Conservation (phyloP, 331 rosid species). For the Dryas integrifolia region DNA sequence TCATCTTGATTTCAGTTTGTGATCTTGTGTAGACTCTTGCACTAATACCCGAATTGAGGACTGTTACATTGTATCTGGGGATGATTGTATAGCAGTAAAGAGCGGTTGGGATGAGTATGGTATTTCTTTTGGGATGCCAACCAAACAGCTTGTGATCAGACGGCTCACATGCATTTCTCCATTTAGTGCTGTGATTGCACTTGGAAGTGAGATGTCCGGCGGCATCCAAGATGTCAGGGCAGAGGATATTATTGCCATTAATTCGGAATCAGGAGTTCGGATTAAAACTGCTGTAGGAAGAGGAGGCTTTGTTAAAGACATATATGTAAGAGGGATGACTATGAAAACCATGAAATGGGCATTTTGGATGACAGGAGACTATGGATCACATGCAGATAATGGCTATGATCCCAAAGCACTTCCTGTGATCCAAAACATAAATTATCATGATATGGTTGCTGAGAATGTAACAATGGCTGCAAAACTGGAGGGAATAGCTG, state of each 20-base stretch:
- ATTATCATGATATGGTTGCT: slow-evolving; percentile 61
- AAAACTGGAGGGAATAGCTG: slow-evolving; percentile 57
- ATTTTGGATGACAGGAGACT: slow-evolving; percentile 77
- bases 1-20: not conserved
- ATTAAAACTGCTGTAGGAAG: slow-evolving; percentile 74
- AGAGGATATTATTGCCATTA: slow-evolving; percentile 57
- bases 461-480: slow-evolving; percentile 72
- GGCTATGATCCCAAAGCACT: slow-evolving; percentile 62
- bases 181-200: slow-evolving; percentile 62
- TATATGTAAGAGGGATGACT: slow-evolving; percentile 58
- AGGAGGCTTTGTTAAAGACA: slow-evolving; percentile 75
- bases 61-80: slow-evolving; percentile 85
- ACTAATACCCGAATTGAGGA: slow-evolving; percentile 74
- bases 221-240: slow-evolving; percentile 71
- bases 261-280: slow-evolving; percentile 62
- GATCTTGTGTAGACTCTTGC: slow-evolving; percentile 60
- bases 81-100: slow-evolving; percentile 86
- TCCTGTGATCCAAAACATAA: slow-evolving; percentile 57
- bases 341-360: slow-evolving; percentile 75
- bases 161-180: slow-evolving; percentile 75
- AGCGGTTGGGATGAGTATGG: slow-evolving; percentile 89
- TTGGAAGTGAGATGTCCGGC: slow-evolving; percentile 81
- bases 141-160: slow-evolving; percentile 57
- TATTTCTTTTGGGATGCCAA: slow-evolving; percentile 65
- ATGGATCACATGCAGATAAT: slow-evolving; percentile 67